Conservation (phyloP, 2,329 filamentous ascomycete species). For the Claviceps paspali region DNA sequence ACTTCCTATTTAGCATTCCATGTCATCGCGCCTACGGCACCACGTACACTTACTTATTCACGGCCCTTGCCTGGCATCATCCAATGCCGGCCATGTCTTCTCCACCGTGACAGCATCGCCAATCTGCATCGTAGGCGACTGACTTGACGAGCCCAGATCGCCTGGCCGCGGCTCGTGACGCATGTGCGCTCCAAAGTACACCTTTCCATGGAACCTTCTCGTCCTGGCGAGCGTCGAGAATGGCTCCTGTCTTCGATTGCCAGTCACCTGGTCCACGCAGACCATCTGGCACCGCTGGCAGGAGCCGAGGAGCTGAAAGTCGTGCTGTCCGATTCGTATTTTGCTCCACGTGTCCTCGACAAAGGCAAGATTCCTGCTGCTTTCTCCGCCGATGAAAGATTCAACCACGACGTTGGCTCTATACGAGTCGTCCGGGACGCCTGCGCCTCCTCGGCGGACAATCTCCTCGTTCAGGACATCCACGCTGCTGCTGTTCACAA, state of each 20-base stretch:
- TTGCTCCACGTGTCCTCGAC: slow-evolving; percentile 65
- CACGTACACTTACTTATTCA: no score
- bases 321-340: slow-evolving; percentile 48
- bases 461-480: slow-evolving; percentile 64
- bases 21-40: no score
- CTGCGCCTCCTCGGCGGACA: slow-evolving; percentile 40
- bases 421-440: slow-evolving; percentile 60
- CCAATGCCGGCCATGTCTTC: slow-evolving; percentile 4
- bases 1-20: no score
- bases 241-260: slow-evolving; percentile 64
- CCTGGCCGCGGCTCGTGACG: slow-evolving; percentile 23
- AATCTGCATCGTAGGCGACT: slow-evolving; percentile 28
- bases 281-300: slow-evolving; percentile 94
- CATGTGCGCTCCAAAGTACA: slow-evolving; percentile 81
- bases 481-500: slow-evolving; percentile 68
- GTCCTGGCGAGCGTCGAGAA: slow-evolving; percentile 82
- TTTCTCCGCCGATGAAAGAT: slow-evolving; percentile 11
- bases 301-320: slow-evolving; percentile 60
- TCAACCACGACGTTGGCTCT: slow-evolving; percentile 72
- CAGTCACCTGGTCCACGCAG: slow-evolving; percentile 77
- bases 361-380: slow-evolving; percentile 42
- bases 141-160: slow-evolving; percentile 8
- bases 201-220: slow-evolving; percentile 65
- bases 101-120: slow-evolving; percentile 28
- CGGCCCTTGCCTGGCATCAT: no score